phyloP scores from a whole-genome alignment of 2,329 filamentous ascomycete species.

The Trichoderma hamatum region DNA sequence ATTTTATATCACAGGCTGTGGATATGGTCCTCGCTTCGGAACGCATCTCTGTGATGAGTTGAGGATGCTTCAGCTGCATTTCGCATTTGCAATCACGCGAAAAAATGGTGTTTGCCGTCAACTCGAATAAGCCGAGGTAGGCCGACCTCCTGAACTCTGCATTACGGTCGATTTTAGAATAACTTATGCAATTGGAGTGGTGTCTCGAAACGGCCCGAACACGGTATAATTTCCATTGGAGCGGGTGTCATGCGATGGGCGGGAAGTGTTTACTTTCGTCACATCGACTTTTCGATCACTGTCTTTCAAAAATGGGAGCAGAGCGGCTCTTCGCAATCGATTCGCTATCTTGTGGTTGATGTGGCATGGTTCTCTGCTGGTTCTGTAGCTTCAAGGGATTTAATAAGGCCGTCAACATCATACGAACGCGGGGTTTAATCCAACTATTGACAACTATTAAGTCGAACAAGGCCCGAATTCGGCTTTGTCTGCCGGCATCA shows the following conservation, averaged over 20 bases:
- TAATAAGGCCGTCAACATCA: background rate
- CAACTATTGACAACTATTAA: background rate
- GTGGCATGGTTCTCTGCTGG: background rate
- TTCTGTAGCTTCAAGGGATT: background rate
- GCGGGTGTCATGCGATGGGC: background rate
- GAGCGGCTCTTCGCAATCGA: background rate
- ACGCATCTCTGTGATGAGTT: background rate
- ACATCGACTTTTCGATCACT: background rate
- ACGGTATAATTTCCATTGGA: background rate
- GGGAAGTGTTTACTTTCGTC: background rate
- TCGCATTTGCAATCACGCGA: background rate
- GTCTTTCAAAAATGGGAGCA: background rate
- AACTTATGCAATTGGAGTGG: background rate
- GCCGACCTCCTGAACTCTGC: background rate
- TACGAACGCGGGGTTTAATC: background rate
- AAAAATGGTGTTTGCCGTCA: background rate
- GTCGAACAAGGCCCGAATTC: background rate
- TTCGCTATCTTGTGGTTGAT: background rate
- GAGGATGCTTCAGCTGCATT: background rate
- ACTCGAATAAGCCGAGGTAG: background rate
- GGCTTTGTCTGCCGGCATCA: background rate
- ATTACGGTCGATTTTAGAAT: background rate
- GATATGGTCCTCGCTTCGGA: background rate
- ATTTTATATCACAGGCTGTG: background rate
- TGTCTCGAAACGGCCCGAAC: background rate